Base-by-base conservation (phyloP, 1,284 basidiomycete species). In the Tylopilus orsonianus region DNA sequence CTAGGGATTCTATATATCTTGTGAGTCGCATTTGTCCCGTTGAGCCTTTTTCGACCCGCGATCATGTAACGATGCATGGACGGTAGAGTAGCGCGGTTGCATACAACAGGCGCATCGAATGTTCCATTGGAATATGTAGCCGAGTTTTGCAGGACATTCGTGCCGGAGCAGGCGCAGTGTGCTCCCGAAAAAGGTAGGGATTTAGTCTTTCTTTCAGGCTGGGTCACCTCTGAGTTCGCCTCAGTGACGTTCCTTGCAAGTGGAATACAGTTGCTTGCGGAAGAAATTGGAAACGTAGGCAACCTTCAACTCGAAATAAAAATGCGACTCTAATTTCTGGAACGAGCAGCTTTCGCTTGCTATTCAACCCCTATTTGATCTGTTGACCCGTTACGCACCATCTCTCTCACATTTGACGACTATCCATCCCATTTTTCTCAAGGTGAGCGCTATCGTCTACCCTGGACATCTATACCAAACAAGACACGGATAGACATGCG, bases 1-100 rank as follows among this genome's bases (percentile, higher is more conserved):
- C 61, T 89, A 5, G 85, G 81, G 0, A 75, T 78, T 35, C 65
- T 90, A 27, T 85, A 81, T 57, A 83, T 90, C 34, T 62, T 90
- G 87, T 89, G 57, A 68, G 85, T 73, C 16, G 20, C 22, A 19
- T 41, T 30, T 1, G 12, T 35, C 27, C 27, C 10, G 20, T 3
- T 18, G 8, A 27, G 8, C 5, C 4, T 9, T 16, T 34, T 10
- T 29, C 29, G 38, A 42, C 38, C 24, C 16, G 39, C 23, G n/a
- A n/a, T n/a, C n/a, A n/a, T n/a, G n/a, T 37, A 3, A 18, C 18
- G 13, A n/a, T n/a, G 9, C 9, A 10, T 43, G 29, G 5, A 13
- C 4, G 19, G 5, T 57, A 85, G 81, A 56, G 80, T 76, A 16
- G 80, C 83, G 16, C 74, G 79, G 60, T 57, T 82, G 50, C 70